Conservation (phyloP, 768 basidiomycete genomes). For the Calvatia gigantea region DNA sequence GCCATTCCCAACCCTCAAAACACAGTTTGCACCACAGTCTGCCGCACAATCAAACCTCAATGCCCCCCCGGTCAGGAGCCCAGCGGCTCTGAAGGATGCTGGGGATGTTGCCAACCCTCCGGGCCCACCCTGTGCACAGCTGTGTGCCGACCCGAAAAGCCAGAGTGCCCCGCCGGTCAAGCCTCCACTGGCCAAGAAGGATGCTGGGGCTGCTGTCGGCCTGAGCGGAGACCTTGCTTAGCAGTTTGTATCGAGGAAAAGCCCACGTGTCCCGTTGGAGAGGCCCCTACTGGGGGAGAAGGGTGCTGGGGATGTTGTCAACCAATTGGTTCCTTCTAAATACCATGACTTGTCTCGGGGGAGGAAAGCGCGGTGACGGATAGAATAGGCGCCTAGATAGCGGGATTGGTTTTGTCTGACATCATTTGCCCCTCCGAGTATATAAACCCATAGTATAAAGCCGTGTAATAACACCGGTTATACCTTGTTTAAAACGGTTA, state of each 20-base stretch:
- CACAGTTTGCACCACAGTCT: neutral
- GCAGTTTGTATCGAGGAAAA: neutral
- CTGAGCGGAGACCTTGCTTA: neutral
- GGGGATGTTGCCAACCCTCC: constrained; percentile 6
- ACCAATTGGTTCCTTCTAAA: neutral
- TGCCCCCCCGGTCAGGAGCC: neutral
- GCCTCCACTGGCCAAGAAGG: neutral
- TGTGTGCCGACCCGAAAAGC: neutral
- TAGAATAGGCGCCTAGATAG: neutral
- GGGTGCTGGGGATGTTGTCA: constrained; percentile 2
- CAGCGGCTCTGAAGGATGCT: constrained; percentile 4
- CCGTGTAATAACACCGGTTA: no score
- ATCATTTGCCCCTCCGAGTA: no score
- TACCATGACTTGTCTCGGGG: no score
- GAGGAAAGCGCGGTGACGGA: neutral
- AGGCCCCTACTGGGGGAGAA: neutral
- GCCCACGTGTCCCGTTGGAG: neutral
- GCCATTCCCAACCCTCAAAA: constrained; percentile 4
- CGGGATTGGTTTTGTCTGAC: no score
- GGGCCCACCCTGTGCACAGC: neutral
- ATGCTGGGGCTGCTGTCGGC: neutral
- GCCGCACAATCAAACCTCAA: neutral
- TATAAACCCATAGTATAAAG: no score
- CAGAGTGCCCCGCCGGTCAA: neutral
- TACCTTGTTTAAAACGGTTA: no score